Base-by-base conservation (phyloP, 2,329 filamentous ascomycete species). In the Colletotrichum sp. region DNA sequence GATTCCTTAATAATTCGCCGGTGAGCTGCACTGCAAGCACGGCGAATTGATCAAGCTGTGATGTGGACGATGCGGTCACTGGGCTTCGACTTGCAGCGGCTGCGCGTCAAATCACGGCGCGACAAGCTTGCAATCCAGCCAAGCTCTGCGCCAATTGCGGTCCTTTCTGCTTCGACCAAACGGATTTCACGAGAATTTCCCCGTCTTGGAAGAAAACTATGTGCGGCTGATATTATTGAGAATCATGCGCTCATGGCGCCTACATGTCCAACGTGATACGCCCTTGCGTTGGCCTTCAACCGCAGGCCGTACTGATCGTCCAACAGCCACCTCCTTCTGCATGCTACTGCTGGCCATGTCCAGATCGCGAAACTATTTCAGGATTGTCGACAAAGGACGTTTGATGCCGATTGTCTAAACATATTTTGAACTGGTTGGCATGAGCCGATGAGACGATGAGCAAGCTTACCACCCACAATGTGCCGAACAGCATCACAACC, bases 11-110 rank as follows among this genome's bases (percentile, higher is more conserved):
- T 7, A 21, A 26, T 21, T 21, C 44, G 6, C 44, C 13, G 10
- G 4, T 52, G 44, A 52, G 44, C 44, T 21, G 44, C n/a, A 21
- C 44, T 52, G n/a, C 44, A 52, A 1, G 44, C n/a, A 21, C n/a
- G n/a, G n/a, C n/a, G 2, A 52, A 21, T 1, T 21, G 10, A 21
- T 24, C 44, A 52, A 52, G 44, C 44, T 52, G 44, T 52, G 44
- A 52, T 52, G 44, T 13, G n/a, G 44, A 52, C n/a, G 21, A 44
- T 21, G 32, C 10, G 32, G 13, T 30, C 15, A 57, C 24, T 52
- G 24, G 18, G 21, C 28, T 12, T 57, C 44, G 64, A 55, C 6
- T 16, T 34, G 26, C 67, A 57, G 67, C 67, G 67, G 67, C 36
- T 69, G 9, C 52, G 26, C 18, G 55, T 60, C 52, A 57, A 69